A percentile compares a stretch with the other conserved stretches of the same genome.
These are phyloP conservation scores for Naganishia vishniacii DNA, from an alignment of 768 basidiomycete species.

Conservation along the genomic window DNA sequence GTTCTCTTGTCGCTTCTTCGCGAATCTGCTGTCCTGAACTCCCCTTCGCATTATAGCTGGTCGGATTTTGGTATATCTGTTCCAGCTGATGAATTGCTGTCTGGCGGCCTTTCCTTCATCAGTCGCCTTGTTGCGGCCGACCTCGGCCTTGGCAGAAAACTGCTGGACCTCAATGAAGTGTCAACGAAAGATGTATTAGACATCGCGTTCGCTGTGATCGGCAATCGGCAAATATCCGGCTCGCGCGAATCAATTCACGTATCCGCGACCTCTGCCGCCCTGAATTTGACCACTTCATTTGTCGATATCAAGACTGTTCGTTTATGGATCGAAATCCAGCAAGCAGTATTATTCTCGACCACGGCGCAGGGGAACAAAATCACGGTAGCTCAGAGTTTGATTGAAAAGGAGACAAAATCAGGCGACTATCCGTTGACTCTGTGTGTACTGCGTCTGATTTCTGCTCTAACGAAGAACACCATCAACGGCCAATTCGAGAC, in stretches of 20 bases:
- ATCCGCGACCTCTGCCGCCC: neutral
- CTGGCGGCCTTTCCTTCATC: conserved; percentile 4
- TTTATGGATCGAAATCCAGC: conserved; percentile 3
- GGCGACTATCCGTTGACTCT: conserved; percentile 19
- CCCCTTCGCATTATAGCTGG: neutral
- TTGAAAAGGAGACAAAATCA: conserved; percentile 22
- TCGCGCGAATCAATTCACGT: conserved; percentile 9
- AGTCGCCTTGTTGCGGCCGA: neutral
- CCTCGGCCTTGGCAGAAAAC: neutral
- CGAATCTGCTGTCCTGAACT: conserved; percentile 2
- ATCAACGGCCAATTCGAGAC: conserved; percentile 21
- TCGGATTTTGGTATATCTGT: conserved; percentile 10
- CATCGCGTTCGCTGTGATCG: conserved; percentile 3
- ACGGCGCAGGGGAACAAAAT: neutral
- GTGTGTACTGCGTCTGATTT: conserved; percentile 12
- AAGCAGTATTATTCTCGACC: neutral
- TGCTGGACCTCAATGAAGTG: conserved; percentile 1
- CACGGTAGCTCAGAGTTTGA: neutral
- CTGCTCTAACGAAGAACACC: conserved; percentile 12
- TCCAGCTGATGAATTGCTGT: conserved; percentile 1
- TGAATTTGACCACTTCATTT: conserved; percentile 1
- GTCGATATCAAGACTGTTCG: conserved; percentile 5
- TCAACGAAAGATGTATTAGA: conserved; percentile 8
- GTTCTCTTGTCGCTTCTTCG: conserved; percentile 21
- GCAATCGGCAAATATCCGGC: conserved; percentile 9